Conservation (phyloP, 2,329 filamentous ascomycete genomes). For the Trichoderma koningiopsis region DNA sequence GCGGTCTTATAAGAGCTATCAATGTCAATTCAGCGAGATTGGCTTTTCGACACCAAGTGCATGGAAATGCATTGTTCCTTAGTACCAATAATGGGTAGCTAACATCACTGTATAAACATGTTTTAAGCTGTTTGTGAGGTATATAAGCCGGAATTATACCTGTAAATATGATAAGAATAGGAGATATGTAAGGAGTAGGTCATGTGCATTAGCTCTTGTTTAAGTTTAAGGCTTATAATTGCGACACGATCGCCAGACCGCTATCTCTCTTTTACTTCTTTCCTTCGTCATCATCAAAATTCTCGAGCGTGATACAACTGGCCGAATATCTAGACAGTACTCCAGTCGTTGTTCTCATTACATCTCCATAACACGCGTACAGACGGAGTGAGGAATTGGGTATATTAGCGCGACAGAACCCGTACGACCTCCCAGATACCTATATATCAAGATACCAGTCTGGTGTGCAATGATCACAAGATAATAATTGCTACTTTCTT, state of each 20-base stretch:
- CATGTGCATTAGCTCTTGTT: neutral
- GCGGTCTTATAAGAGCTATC: neutral
- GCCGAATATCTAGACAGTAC: neutral
- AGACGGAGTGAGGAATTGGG: neutral
- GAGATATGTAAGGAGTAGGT: neutral
- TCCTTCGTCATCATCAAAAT: neutral
- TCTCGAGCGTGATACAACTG: neutral
- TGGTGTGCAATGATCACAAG: neutral
- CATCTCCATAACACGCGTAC: neutral
- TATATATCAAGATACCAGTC: neutral
- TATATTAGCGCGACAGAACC: neutral
- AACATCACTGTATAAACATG: neutral
- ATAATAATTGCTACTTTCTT: neutral
- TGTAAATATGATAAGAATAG: neutral
- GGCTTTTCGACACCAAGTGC: neutral
- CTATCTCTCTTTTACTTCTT: neutral
- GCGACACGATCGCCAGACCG: neutral
- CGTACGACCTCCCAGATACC: neutral
- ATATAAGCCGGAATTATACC: neutral
- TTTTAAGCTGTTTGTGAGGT: neutral
- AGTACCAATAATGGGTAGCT: neutral
- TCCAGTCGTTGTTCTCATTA: neutral
- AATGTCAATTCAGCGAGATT: neutral
- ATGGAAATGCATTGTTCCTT: neutral
- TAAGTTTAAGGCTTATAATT: neutral